phyloP scores from a whole-genome alignment of 352 stramenopile species.

The Blastocystis sp. region DNA sequence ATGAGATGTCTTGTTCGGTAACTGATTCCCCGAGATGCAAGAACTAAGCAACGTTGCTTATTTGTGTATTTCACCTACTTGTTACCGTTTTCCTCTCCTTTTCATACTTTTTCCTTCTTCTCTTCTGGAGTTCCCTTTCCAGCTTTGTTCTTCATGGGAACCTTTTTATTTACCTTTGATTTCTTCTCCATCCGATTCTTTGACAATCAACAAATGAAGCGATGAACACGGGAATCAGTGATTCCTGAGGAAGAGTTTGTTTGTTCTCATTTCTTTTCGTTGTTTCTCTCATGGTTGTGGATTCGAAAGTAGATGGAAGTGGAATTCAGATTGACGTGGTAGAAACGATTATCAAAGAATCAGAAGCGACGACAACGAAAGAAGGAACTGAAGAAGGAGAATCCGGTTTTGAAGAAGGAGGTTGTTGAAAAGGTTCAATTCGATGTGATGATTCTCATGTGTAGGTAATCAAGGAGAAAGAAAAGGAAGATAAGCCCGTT shows the following conservation, averaged over 20 bases:
- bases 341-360: constrained; percentile 54
- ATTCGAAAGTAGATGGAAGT: not conserved
- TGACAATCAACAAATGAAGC: not conserved
- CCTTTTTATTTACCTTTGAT: not conserved
- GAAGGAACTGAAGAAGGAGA: constrained; percentile 56
- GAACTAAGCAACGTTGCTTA: constrained; percentile 84
- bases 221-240: not conserved
- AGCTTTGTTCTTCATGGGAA: constrained; percentile 14
- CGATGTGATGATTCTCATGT: not conserved
- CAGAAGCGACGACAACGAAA: constrained; percentile 48
- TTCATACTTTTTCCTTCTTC: constrained; percentile 46
- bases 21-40: constrained; percentile 82
- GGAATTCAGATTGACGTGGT: not conserved
- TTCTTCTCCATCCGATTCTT: constrained; percentile 2
- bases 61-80: constrained; percentile 72
- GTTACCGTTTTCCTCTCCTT: constrained; percentile 39
- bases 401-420: not conserved
- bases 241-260: not conserved
- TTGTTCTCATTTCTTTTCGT: not conserved
- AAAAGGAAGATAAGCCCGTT: not conserved
- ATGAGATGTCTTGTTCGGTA: constrained; percentile 92
- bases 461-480: not conserved
- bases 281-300: not conserved
- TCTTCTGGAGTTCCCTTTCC: not conserved
- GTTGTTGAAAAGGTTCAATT: not conserved